Base-by-base conservation (phyloP, 164 flowering plant genomes). In the Santalum album region DNA sequence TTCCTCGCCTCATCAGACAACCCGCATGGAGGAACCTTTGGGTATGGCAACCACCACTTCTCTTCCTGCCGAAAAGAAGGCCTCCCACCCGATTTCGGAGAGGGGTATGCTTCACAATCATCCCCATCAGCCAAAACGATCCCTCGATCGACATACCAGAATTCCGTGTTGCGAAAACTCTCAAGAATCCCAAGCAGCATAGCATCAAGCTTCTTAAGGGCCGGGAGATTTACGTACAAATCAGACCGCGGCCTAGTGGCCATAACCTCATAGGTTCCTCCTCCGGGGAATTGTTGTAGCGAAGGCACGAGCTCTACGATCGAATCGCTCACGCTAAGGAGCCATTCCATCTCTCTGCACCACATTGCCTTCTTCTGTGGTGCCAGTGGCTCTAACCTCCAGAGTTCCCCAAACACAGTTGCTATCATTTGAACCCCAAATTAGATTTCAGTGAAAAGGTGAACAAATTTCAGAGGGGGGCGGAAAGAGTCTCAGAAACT, bases 31-130 rank as follows among this genome's bases (percentile, higher is more conserved):
- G 82, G 90, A 52, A 83, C 73, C 58, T 72, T 78, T 0, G 90
- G 90, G 49, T 65, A 77, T 0, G 90, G 90, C 23, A 79, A 62
- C 87, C 90, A 83, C 90, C 90, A 83, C 56, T 83, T 83, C 53
- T 83, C 86, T 63, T 83, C 90, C 64, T 83, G 84, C 55, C 90
- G 67, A 40, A 77, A 59, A 11, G 86, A 80, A 26, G 79, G 82
- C 60, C 89, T 64, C 43, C 77, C 86, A 56, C 61, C 45, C 25
- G 60, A 48, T 10, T 55, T 21, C 1, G 75, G 58, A 32, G 78
- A 55, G n/a, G 68, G 62, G 52, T 32, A 60, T 1, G 46, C 61
- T 52, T 74, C 81, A 59, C 63, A 23, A 23, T 70, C 69, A 43
- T 70, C 71, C 16, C 39, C 66, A 25, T 61, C 82, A 9, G 56